Conservation (phyloP, 1,284 basidiomycete genomes). For the Clitocybe nebularis region DNA sequence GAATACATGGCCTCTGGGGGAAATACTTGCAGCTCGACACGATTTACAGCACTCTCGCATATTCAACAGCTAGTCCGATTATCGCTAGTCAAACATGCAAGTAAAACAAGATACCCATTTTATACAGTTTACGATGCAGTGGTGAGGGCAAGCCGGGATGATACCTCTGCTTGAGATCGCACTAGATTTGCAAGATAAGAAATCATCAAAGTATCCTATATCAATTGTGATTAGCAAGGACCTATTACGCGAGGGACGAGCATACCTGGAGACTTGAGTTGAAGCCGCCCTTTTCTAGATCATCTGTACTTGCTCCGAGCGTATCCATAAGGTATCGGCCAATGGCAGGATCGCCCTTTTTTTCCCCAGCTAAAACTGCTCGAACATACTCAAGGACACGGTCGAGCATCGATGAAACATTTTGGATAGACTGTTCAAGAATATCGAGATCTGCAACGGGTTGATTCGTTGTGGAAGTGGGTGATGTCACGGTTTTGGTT, state of each 20-base stretch:
- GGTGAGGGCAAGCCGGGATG: constrained; percentile 83
- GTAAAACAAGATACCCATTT: constrained; percentile 4
- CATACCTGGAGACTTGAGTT: constrained; percentile 70
- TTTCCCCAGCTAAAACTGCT: constrained; percentile 75
- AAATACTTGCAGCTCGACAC: constrained; percentile 86
- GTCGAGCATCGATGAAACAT: constrained; percentile 78
- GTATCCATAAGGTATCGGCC: constrained; percentile 94
- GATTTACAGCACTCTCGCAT: constrained; percentile 94
- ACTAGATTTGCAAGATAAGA: constrained; percentile 95
- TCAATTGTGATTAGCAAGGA: constrained; percentile 2
- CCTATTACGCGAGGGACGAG: constrained; percentile 10
- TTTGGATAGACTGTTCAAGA: constrained; percentile 69
- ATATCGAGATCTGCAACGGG: constrained; percentile 60
- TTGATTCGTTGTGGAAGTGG: constrained; percentile 49
- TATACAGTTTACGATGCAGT: constrained; percentile 29
- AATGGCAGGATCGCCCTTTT: constrained; percentile 81
- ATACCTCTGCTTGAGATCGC: constrained; percentile 91
- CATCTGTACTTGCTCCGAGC: constrained; percentile 64
- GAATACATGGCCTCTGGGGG: constrained; percentile 95
- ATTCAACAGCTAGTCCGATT: constrained; percentile 71
- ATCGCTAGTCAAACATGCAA: constrained; percentile 5
- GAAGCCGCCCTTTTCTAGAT: constrained; percentile 72
- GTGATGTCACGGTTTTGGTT: constrained; percentile 45
- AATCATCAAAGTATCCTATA: constrained; percentile 88
- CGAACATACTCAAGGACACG: constrained; percentile 86